Percentiles rank a stretch among this genome's conserved stretches.
Conservation (phyloP, 164 flowering plant genomes). For the Stephania yunnanensis region DNA sequence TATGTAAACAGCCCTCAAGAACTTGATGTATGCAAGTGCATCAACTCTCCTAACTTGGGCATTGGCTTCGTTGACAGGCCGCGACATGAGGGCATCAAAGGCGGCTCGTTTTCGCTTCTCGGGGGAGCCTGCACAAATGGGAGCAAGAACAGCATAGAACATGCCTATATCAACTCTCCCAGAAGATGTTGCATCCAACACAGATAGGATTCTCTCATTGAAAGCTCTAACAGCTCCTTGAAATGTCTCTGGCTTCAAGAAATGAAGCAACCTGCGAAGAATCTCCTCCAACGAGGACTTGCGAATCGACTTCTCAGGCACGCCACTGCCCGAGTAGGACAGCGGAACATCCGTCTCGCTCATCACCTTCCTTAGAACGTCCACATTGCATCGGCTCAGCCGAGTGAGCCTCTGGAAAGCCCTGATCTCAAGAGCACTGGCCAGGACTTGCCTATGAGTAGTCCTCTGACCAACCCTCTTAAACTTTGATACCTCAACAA, state of each 20-base stretch:
- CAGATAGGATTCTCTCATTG: constrained; percentile 72
- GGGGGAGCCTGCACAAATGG: constrained; percentile 63
- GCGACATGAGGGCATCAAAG: constrained; percentile 89
- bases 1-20: constrained; percentile 70
- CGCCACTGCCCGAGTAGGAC: constrained; percentile 81
- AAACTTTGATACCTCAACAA: constrained; percentile 68
- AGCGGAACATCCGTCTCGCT: constrained; percentile 68
- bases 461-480: constrained; percentile 65
- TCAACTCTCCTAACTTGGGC: constrained; percentile 60
- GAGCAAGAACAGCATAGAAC: constrained; percentile 85
- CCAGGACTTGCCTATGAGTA: constrained; percentile 57
- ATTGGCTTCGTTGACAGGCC: constrained; percentile 67
- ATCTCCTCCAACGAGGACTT: constrained; percentile 76
- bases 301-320: constrained; percentile 78
- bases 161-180: constrained; percentile 89
- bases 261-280: constrained; percentile 60
- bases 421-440: constrained; percentile 73
- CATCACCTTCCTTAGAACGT: constrained; percentile 76
- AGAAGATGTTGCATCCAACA: constrained; percentile 64
- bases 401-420: constrained; percentile 84
- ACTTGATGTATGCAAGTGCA: constrained; percentile 62
- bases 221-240: constrained; percentile 91
- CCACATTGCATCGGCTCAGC: constrained; percentile 66
- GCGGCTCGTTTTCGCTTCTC: constrained; percentile 77
- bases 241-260: constrained; percentile 85